These are phyloP conservation scores for Boletus rubroflammeus DNA, from an alignment of 768 basidiomycete genomes.

Conservation along the genomic window DNA sequence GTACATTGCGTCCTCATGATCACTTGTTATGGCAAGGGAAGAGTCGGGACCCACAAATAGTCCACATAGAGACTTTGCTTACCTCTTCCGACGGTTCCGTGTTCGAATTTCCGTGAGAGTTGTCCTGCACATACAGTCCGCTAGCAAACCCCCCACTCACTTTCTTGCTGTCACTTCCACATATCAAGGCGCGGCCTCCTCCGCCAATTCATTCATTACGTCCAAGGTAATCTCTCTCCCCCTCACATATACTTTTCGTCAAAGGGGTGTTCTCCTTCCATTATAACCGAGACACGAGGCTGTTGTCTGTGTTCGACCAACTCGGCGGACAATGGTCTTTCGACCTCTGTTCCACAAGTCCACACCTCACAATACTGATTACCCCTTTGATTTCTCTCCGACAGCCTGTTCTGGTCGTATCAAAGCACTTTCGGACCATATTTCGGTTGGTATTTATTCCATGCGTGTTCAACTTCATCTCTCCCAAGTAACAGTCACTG, in stretches of 20 bases:
- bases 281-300: constrained; percentile 27
- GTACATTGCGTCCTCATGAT: constrained; percentile 7
- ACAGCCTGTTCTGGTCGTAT: constrained; percentile 27
- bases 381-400: constrained; percentile 6
- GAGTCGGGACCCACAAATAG: constrained; percentile 53
- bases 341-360: constrained; percentile 19
- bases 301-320: constrained; percentile 9
- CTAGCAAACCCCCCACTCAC: neutral
- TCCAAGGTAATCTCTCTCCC: constrained; percentile 42
- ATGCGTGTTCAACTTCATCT: constrained; percentile 14
- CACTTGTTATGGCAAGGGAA: constrained; percentile 35
- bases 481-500: constrained; percentile 11
- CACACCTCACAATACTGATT: constrained; percentile 23
- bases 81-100: constrained; percentile 40
- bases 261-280: constrained; percentile 1
- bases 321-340: constrained; percentile 28
- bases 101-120: constrained; percentile 34
- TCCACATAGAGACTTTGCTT: constrained; percentile 42
- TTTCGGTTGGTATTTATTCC: constrained; percentile 31
- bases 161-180: constrained; percentile 12
- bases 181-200: constrained; percentile 65
- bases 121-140: neutral
- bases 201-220: constrained; percentile 59
- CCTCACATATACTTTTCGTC: constrained; percentile 3
- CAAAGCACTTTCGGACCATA: constrained; percentile 20